Base-by-base conservation (phyloP, 148 eudicot genomes). In the Suaeda aralocaspica region DNA sequence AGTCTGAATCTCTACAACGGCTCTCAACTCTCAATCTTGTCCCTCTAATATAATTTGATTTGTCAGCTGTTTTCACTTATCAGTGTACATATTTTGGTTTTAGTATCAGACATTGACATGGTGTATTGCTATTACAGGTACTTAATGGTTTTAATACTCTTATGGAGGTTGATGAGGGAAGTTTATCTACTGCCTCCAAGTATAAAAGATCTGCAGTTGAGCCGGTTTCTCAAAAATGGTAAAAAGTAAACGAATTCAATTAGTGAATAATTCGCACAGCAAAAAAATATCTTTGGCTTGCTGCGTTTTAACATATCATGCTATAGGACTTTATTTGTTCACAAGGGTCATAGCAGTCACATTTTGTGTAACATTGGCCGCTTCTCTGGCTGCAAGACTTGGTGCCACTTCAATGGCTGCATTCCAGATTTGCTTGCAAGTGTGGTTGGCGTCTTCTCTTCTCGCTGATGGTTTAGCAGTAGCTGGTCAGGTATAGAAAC, bases 381-480 rank as follows among this genome's bases (percentile, higher is more conserved):
- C 99, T 58, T 91, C 99, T 41, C 73, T 89, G 84, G 99, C 99
- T 55, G 91, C 99, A 51, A 78, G 99, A 59, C 69, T 95, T 11
- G 99, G 99, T 45, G 33, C 96, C 9, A 91, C 84, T 70, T 78
- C 84, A 16, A 95, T 95, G 99, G 99, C 99, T 57, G 97, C 96
- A 11, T 95, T 95, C 56, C 99, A 95, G 69, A 80, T 95, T 30
- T 95, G 99, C 75, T 78, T 95, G 74, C 99, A 95, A 76, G 91
- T 95, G 41, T 95, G 99, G 99, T 72, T 91, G 83, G 80, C 97
- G 4, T 91, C 99, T 22, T 95, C 99, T 0, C 97, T 94, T 71
- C 84, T 95, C 61, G 96, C 99, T 65, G 99, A 95, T 79, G 99
- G 97, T 25, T 85, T 95, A 74, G 99, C 99, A 30, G 96, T 95